These are phyloP conservation scores for Hanseniaspora valbyensis DNA, from an alignment of 805 yeast species.

Conservation along the genomic window DNA sequence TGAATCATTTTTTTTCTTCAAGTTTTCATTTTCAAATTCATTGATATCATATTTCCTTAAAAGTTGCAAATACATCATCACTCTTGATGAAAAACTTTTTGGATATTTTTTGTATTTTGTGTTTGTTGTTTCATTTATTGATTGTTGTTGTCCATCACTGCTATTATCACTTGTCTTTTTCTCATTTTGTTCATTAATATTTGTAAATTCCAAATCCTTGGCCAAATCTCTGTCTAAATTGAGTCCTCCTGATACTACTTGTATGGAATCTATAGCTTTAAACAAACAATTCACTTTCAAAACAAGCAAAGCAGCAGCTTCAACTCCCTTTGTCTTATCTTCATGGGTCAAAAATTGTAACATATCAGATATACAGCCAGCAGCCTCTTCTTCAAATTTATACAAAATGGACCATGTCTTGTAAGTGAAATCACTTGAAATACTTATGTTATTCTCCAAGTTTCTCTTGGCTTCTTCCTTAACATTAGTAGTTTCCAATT, in stretches of 20 bases:
- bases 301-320: slow-evolving; percentile 61
- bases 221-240: slow-evolving; percentile 8
- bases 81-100: slow-evolving; percentile 73
- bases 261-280: slow-evolving; percentile 53
- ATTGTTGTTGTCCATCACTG: slow-evolving; percentile 11
- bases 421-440: slow-evolving; percentile 47
- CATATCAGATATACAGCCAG: slow-evolving; percentile 85
- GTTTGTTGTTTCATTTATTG: slow-evolving; percentile 5
- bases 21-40: slow-evolving; percentile 19
- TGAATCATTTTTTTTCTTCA: neutral
- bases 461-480: slow-evolving; percentile 25
- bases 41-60: slow-evolving; percentile 48
- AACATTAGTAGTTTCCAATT: slow-evolving; percentile 21
- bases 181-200: slow-evolving; percentile 18
- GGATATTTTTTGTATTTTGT: slow-evolving; percentile 43
- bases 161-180: slow-evolving; percentile 13
- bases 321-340: slow-evolving; percentile 54
- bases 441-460: slow-evolving; percentile 48
- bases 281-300: slow-evolving; percentile 66
- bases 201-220: slow-evolving; percentile 19
- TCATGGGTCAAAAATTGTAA: slow-evolving; percentile 69
- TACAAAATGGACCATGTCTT: slow-evolving; percentile 80
- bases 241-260: slow-evolving; percentile 14
- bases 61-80: slow-evolving; percentile 79
- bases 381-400: slow-evolving; percentile 81